Percentiles rank a stretch among this genome's conserved stretches.
phyloP scores from a whole-genome alignment of 345 rosid genomes.

The Triadica sebifera region DNA sequence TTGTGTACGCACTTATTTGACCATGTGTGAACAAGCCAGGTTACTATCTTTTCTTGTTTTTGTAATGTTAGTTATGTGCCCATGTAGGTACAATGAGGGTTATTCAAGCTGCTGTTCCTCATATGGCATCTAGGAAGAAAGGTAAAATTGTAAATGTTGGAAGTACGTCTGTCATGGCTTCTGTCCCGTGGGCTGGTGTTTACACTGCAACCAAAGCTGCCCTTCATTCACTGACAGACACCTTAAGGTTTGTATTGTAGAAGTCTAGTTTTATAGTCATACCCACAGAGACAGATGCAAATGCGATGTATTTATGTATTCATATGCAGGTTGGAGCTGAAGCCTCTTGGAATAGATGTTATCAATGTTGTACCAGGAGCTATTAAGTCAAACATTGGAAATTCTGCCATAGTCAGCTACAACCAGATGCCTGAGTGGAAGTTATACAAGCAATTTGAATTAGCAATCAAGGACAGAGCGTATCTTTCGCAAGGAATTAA shows the following conservation, averaged over 20 bases:
- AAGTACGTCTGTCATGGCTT: slow-evolving; percentile 53
- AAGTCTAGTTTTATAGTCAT: too few relatives aligned
- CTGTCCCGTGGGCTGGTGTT: slow-evolving; percentile 77
- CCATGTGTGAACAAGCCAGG: neutral
- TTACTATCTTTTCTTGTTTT: neutral
- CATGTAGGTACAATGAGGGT: slow-evolving; percentile 67
- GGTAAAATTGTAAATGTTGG: slow-evolving; percentile 81
- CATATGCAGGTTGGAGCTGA: slow-evolving; percentile 66
- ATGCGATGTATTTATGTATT: too few relatives aligned
- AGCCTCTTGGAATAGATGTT: slow-evolving; percentile 72
- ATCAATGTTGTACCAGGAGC: slow-evolving; percentile 80
- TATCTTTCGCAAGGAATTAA: slow-evolving; percentile 47
- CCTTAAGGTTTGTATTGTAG: slow-evolving; percentile 53
- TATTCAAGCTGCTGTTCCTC: slow-evolving; percentile 84
- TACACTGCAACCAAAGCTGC: slow-evolving; percentile 88
- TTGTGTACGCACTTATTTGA: neutral
- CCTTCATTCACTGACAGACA: slow-evolving; percentile 73
- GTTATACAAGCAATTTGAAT: slow-evolving; percentile 67
- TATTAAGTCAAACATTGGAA: slow-evolving; percentile 72
- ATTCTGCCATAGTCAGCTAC: slow-evolving; percentile 52
- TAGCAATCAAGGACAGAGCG: slow-evolving; percentile 54
- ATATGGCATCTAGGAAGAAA: slow-evolving; percentile 68
- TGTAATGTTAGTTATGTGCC: neutral
- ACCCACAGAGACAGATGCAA: too few relatives aligned
- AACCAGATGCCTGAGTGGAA: slow-evolving; percentile 73